Evolutionary conservation across 2,329 filamentous ascomycete genomes (phyloP), one percentile per base, ranked within the genome.

Genomic region (Cladosporium sp.): DNA sequence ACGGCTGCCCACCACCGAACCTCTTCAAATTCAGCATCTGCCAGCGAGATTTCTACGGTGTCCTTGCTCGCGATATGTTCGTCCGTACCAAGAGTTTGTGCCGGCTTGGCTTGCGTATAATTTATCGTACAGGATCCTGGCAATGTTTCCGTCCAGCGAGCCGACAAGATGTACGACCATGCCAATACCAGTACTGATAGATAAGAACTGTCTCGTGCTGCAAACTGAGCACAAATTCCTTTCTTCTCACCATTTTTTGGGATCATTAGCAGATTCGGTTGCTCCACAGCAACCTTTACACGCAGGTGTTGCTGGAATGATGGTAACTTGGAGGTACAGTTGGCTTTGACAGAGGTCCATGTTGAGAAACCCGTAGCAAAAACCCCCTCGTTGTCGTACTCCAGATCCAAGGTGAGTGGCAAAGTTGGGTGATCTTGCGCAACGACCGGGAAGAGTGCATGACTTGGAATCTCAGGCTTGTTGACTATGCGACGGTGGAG

Each of bases 161-260:
- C 47, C 26, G 47, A 51, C 47, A 51, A 51, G 47, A 51, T 51
- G 47, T 51, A 51, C 26, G 47, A 51, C 47, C 47, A 51, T 51
- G 47, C 47, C 21, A 51, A 26, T 51, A 26, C 47, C 21, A 51
- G 47, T 26, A 51, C 47, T 26, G 47, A 24, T 51, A 51, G 47
- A 26, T 51, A 51, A 26, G 21, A 51, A 51, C 26, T 51, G 47
- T 51, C 47, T 51, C 47, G 47, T 24, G 21, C 47, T 24, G 11
- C 47, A 51, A 51, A 51, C 47, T 24, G n/a, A 26, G 47, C 47
- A 26, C 47, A 51, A 51, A 26, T 14, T 51, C 26, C 47, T 51
- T 26, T 51, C 47, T 51, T 51, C 21, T 51, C 47, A 26, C 21
- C 47, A 51, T 51, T 51, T 26, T 51, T 51, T 24, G n/a, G 47